Evolutionary conservation across 768 basidiomycete genomes (phyloP), one percentile per base, ranked within the genome.

Genomic region (Boletus reticulatus): DNA sequence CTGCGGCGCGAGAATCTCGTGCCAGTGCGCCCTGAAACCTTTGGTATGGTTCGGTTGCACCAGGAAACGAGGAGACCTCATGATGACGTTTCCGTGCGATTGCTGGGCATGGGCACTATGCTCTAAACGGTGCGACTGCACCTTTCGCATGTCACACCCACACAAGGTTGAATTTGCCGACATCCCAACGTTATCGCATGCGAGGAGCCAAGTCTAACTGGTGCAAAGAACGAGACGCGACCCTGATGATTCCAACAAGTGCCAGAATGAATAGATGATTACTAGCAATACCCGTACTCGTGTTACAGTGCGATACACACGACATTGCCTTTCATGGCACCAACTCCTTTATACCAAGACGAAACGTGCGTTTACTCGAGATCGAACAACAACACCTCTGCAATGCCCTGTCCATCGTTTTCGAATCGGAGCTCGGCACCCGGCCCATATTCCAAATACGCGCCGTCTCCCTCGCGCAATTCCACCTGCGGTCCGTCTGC

Each of bases 391-490:
- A 95, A 68, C 19, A 93, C 76, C 73, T 96, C 94, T 0, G 85
- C 89, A 13, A 78, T 77, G 24, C 67, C 72, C 50, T 83, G 81
- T 0, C 92, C 90, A 5, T 79, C 75, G 61, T 92, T 95, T 69
- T 81, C 79, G 3, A 87, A 75, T 32, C 72, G 64, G 41, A 81
- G 57, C 24, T 70, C 62, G 0, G 61, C 58, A 1, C 60, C 60
- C 24, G 59, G 70, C 2, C 75, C 80, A 1, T 81, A 77, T 44
- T 72, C 62, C 43, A 96, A 69, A 70, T 94, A 98, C 13, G 86
- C 85, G 0, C 92, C 94, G 65, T 98, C 95, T 0, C 95, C 95
- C 63, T 98, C 95, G 32, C 81, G 80, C 50, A 96, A 70, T 38
- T 80, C 83, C 4, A 84, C 55, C 54, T 80, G 72, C 12, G 74